Evolutionary conservation across 495 filamentous ascomycete genomes (phyloP), one percentile per base, ranked within the genome.

Genomic region (Talaromyces wortmannii): DNA sequence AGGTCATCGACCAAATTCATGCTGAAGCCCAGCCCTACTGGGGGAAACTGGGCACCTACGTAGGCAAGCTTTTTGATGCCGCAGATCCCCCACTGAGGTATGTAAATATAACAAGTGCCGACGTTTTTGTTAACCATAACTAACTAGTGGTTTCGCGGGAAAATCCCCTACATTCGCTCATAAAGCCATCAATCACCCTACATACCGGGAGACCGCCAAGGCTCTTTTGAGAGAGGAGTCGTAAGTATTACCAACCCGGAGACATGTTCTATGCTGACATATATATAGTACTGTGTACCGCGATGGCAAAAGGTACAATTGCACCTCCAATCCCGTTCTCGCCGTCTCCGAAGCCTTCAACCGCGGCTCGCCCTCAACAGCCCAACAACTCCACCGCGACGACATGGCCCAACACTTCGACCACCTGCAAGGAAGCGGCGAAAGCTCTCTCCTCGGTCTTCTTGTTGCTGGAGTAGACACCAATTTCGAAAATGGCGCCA

Each of bases 381-480:
- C 57, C 1, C 67, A 70, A 36, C 50, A 50, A 13, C 56, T 70
- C 13, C 65, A 70, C 45, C 59, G 67, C 3, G 65, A 68, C 52
- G 67, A 70, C 46, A 68, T 65, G 52, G 61, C 60, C 31, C 62
- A 63, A 11, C 67, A 70, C 45, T 61, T 61, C 31, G 52, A 63
- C 7, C 67, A 70, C 36, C 4, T 15, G 3, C 50, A 62, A 29
- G 55, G 53, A 18, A 60, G 49, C 12, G 43, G 55, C 0, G 51
- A 57, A 7, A 51, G 61, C n/a, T 70, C 63, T 23, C 50, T 59
- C 1, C 32, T 70, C 7, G 65, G 65, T 2, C 57, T 70, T n/a
- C 65, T 73, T 44, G 63, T 73, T 31, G 63, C 68, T 7, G 69
- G 63, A 6, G 62, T 66, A n/a, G 57, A 66, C 50, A 69, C 64